Conservation (phyloP, 805 yeast genomes). For the Teunomyces stri region DNA sequence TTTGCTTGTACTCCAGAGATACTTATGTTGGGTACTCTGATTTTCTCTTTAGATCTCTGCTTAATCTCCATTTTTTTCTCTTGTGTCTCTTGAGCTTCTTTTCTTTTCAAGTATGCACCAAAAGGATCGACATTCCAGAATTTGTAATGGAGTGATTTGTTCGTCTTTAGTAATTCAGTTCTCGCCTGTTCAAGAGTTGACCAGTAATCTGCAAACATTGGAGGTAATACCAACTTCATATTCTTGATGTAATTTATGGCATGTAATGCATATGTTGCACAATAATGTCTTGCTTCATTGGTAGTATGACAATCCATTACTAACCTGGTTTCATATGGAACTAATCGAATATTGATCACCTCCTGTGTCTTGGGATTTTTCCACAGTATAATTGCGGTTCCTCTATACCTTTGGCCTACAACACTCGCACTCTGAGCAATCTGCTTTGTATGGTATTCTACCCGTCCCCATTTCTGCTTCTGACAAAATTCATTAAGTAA, state of each 20-base stretch:
- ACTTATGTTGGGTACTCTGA: slow-evolving; percentile 44
- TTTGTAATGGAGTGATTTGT: slow-evolving; percentile 47
- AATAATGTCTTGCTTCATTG: slow-evolving; percentile 83
- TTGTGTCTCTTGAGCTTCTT: slow-evolving; percentile 41
- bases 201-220: slow-evolving; percentile 80
- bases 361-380: slow-evolving; percentile 82
- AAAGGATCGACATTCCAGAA: slow-evolving; percentile 78
- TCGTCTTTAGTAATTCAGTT: slow-evolving; percentile 42
- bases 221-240: slow-evolving; percentile 83
- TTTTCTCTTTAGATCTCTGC: slow-evolving; percentile 50
- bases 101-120: slow-evolving; percentile 55
- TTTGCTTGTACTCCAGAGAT: slow-evolving; percentile 20
- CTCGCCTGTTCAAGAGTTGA: slow-evolving; percentile 62
- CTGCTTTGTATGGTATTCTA: slow-evolving; percentile 63
- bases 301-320: slow-evolving; percentile 52
- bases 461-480: slow-evolving; percentile 85
- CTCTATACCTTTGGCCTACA: slow-evolving; percentile 22
- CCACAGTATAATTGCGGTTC: slow-evolving; percentile 63
- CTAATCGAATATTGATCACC: slow-evolving; percentile 53
- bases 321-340: slow-evolving; percentile 56
- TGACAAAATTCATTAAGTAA: slow-evolving; percentile 84
- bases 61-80: slow-evolving; percentile 48
- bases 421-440: slow-evolving; percentile 19
- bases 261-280: slow-evolving; percentile 85
- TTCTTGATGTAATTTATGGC: slow-evolving; percentile 79